Evolutionary conservation across 2,329 filamentous ascomycete genomes (phyloP).

Genomic region (Fusarium poae): DNA sequence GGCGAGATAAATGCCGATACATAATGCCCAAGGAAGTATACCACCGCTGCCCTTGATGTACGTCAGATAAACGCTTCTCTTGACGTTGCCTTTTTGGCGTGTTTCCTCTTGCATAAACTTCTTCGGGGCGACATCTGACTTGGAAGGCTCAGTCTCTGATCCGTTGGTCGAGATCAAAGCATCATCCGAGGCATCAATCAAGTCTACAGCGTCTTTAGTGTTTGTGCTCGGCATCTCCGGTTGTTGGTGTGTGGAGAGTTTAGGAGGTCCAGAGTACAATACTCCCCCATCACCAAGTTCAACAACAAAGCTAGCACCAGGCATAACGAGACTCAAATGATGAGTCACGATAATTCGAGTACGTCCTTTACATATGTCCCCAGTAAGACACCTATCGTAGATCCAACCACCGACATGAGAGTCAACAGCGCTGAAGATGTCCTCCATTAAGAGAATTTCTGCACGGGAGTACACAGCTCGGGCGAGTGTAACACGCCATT

Average conservation of each 20-base stretch:
- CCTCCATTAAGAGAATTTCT: slow-evolving; percentile 80
- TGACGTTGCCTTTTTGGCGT: slow-evolving; percentile 76
- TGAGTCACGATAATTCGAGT: slow-evolving; percentile 87
- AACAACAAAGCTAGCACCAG: slow-evolving; percentile 78
- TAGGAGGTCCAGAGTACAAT: slow-evolving; percentile 54
- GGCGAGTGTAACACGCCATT: slow-evolving; percentile 83
- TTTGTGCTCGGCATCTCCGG: slow-evolving; percentile 55
- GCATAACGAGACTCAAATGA: slow-evolving; percentile 77
- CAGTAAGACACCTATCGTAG: slow-evolving; percentile 79
- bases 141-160: slow-evolving; percentile 54
- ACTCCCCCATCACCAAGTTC: slow-evolving; percentile 76
- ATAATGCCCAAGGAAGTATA: slow-evolving; percentile 67
- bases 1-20: slow-evolving; percentile 64
- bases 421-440: slow-evolving; percentile 85
- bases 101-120: slow-evolving; percentile 82
- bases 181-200: too few relatives aligned
- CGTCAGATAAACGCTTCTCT: slow-evolving; percentile 70
- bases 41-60: slow-evolving; percentile 74
- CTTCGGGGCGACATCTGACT: slow-evolving; percentile 67
- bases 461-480: slow-evolving; percentile 82
- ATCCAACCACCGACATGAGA: slow-evolving; percentile 82
- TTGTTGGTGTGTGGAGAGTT: background rate
- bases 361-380: slow-evolving; percentile 74
- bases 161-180: background rate
- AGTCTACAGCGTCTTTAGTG: slow-evolving; percentile 51